A percentile compares a stretch with the other conserved stretches of the same genome.
Evolutionary conservation across 805 yeast species (phyloP).

Genomic region (Torulaspora gathmanii): DNA sequence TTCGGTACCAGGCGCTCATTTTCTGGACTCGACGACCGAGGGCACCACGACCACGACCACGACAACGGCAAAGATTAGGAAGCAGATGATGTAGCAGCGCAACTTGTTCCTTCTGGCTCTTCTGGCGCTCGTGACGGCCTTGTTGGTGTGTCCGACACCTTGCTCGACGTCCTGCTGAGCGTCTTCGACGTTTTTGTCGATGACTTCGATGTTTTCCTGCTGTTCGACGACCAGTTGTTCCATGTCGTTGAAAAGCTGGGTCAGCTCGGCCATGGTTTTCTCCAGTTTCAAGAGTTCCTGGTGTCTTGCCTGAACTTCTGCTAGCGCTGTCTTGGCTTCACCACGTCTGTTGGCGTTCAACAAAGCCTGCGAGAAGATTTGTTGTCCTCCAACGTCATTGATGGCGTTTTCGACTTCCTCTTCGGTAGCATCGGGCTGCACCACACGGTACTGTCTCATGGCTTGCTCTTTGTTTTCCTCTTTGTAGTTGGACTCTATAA

Average conservation of each 20-base stretch:
- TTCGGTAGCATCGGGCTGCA: constrained; percentile 78
- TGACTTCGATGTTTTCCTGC: constrained; percentile 77
- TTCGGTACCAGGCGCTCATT: constrained; percentile 2
- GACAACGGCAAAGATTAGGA: constrained; percentile 55
- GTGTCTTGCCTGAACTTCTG: constrained; percentile 95
- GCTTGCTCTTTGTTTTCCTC: constrained; percentile 83
- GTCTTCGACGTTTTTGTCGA: constrained; percentile 70
- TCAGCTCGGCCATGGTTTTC: constrained; percentile 90
- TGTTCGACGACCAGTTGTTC: constrained; percentile 95
- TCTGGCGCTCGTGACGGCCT: constrained; percentile 83
- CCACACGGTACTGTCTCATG: constrained; percentile 86
- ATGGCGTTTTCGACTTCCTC: constrained; percentile 81
- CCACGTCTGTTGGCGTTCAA: constrained; percentile 83
- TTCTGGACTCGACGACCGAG: constrained; percentile 34
- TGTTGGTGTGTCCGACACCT: constrained; percentile 90
- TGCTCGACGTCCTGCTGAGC: constrained; percentile 90
- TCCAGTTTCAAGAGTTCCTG: constrained; percentile 91
- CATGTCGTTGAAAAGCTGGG: constrained; percentile 92
- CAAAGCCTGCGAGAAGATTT: constrained; percentile 90
- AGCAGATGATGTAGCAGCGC: constrained; percentile 69
- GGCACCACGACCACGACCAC: constrained; percentile 63
- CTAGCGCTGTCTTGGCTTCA: constrained; percentile 90
- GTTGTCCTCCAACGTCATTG: constrained; percentile 79
- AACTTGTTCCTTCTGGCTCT: constrained; percentile 87
- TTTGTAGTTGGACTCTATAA: constrained; percentile 79